A percentile compares a stretch with the other conserved stretches of the same genome.
Evolutionary conservation across 2,329 filamentous ascomycete genomes (phyloP).

Genomic region (Hawksworthiomyces lignivorus): DNA sequence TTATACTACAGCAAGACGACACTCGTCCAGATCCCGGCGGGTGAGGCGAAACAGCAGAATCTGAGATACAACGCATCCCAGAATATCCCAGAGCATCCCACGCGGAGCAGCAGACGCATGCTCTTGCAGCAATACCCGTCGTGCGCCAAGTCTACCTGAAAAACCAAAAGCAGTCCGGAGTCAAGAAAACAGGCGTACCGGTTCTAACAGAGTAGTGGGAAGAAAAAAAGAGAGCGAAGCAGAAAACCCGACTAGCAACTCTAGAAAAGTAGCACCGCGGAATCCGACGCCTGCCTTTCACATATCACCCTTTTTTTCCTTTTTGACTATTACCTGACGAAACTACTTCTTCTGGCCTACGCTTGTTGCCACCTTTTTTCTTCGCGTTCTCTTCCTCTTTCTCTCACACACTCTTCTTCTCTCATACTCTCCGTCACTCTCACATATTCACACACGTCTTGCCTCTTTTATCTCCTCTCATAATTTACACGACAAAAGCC

Average conservation of each 20-base stretch:
- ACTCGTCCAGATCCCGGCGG: too few relatives aligned
- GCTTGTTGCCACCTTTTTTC: slow-evolving; percentile 6
- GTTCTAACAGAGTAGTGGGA: too few relatives aligned
- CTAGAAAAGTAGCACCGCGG: not conserved
- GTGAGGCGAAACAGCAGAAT: too few relatives aligned
- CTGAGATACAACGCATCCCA: too few relatives aligned
- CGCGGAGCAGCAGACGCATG: too few relatives aligned
- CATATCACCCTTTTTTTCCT: slow-evolving; percentile 7
- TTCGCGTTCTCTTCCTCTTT: not conserved
- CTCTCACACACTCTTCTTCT: not conserved
- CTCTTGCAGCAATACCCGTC: slow-evolving; percentile 3
- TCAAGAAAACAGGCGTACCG: too few relatives aligned
- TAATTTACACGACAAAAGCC: too few relatives aligned
- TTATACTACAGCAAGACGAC: too few relatives aligned
- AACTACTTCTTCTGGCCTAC: not conserved
- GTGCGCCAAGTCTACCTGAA: slow-evolving; percentile 5
- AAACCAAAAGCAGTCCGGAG: slow-evolving; percentile 3
- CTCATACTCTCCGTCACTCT: not conserved
- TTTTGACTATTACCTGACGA: slow-evolving; percentile 4
- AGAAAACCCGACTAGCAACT: slow-evolving; percentile 1
- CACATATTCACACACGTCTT: too few relatives aligned
- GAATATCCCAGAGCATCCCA: too few relatives aligned
- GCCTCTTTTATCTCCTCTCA: too few relatives aligned
- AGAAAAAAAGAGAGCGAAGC: not conserved
- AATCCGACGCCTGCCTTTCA: not conserved